Evolutionary conservation across 2,329 filamentous ascomycete species (phyloP), one percentile per base, ranked within the genome.

Genomic region (Rutstroemia sp.): DNA sequence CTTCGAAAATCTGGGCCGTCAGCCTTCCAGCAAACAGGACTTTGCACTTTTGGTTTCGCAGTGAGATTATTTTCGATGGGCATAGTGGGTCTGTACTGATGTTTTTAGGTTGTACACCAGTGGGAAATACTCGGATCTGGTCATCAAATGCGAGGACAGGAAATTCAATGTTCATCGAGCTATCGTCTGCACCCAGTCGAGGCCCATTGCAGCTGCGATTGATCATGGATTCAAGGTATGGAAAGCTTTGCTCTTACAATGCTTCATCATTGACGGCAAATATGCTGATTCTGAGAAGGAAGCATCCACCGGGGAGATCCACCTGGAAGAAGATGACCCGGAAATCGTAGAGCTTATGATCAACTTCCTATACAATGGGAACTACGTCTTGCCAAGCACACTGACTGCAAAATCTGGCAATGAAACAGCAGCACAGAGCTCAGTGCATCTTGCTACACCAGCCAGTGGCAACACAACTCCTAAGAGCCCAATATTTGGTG

Each of bases 131-230:
- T 58, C 57, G 14, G 60, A 66, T 27, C 18, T 65, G 16, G 54
- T 51, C 7, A 60, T 66, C 25, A 52, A 49, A 27, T 63, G 59
- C 41, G 42, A 61, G 27, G 59, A 49, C 4, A 48, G 39, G 10
- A 45, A 52, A 3, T 65, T 56, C 49, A 59, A 60, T 16, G 62
- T 62, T 19, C 65, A 65, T 52, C 47, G 54, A 30, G 56, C 52
- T n/a, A 55, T 65, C 10, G 45, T 65, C 18, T 64, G 62, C 41
- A 21, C 53, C 8, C 61, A 61, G 52, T 63, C 61, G 10, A 61
- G 59, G 41, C 54, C 52, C 4, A 41, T 63, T 37, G 58, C 58
- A 23, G 62, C 58, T 6, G 56, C 55, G n/a, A 34, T 60, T 16
- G 52, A 62, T 56, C 45, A 58, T 27, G 39, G 49, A 9, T 61